Evolutionary conservation across 2,329 filamentous ascomycete species (phyloP).

Genomic region (Sporothrix curviconia): DNA sequence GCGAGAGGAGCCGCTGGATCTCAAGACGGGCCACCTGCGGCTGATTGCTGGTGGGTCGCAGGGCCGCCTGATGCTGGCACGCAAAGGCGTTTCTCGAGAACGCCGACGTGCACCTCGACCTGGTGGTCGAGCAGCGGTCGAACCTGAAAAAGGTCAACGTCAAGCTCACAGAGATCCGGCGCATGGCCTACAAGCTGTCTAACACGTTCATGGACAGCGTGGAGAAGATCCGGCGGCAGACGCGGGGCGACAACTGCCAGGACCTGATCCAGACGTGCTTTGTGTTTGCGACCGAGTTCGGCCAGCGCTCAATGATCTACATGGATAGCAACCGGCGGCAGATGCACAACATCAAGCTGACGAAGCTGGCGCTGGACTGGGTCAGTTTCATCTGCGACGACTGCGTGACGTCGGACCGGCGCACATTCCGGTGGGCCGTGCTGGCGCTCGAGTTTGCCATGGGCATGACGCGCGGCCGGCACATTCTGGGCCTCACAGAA

Average conservation of each 20-base stretch:
- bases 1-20: constrained; percentile 71
- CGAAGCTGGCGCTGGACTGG: constrained; percentile 91
- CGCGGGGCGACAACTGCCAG: constrained; percentile 76
- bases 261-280: constrained; percentile 98
- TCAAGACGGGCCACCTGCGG: constrained; percentile 79
- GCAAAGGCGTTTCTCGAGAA: constrained; percentile 67
- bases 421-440: constrained; percentile 96
- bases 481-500: constrained; percentile 85
- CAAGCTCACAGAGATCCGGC: constrained; percentile 87
- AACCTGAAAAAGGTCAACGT: constrained; percentile 89
- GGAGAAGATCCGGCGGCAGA: constrained; percentile 82
- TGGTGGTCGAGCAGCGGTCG: constrained; percentile 85
- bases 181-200: constrained; percentile 90
- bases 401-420: constrained; percentile 86
- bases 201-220: constrained; percentile 99
- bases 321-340: constrained; percentile 93
- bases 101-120: constrained; percentile 79
- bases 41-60: constrained; percentile 85
- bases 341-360: constrained; percentile 95
- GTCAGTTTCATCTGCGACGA: constrained; percentile 97
- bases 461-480: constrained; percentile 90
- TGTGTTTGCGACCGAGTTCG: constrained; percentile 97
- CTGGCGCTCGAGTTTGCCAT: constrained; percentile 93
- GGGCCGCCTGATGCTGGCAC: constrained; percentile 69
- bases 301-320: constrained; percentile 86